Evolutionary conservation across 495 filamentous ascomycete species (phyloP).

Genomic region (Neurospora sp.): DNA sequence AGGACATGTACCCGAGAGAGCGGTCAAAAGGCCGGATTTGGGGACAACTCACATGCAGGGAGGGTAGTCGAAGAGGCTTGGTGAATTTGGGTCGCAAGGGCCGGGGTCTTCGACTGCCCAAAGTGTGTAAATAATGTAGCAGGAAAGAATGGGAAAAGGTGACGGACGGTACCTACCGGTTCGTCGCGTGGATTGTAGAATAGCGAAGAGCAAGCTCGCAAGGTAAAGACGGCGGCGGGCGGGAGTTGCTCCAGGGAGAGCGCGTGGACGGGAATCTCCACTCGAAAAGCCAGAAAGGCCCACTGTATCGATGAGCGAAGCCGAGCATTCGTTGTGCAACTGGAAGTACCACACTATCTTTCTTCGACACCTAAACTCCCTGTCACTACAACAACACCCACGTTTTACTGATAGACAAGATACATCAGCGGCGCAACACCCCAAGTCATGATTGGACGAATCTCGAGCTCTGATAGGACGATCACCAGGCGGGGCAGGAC

Average conservation of each 20-base stretch:
- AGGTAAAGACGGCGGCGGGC: background rate
- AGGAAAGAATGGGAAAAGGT: background rate
- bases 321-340: background rate
- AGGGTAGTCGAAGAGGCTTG: background rate
- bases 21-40: constrained; percentile 6
- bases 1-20: constrained; percentile 6
- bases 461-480: background rate
- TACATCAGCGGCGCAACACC: background rate
- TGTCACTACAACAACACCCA: background rate
- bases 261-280: background rate
- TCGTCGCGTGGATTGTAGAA: background rate
- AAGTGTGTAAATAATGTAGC: background rate
- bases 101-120: background rate
- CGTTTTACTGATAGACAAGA: background rate
- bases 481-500: background rate
- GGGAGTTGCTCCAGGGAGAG: background rate
- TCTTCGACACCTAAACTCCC: background rate
- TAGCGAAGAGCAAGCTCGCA: background rate
- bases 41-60: constrained; percentile 5
- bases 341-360: background rate
- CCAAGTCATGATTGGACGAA: background rate
- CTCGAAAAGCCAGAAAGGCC: background rate
- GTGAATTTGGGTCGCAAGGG: background rate
- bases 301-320: background rate
- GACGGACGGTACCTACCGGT: background rate